phyloP scores from a whole-genome alignment of 257 asterid genomes.

The Forsythia suspensa region DNA sequence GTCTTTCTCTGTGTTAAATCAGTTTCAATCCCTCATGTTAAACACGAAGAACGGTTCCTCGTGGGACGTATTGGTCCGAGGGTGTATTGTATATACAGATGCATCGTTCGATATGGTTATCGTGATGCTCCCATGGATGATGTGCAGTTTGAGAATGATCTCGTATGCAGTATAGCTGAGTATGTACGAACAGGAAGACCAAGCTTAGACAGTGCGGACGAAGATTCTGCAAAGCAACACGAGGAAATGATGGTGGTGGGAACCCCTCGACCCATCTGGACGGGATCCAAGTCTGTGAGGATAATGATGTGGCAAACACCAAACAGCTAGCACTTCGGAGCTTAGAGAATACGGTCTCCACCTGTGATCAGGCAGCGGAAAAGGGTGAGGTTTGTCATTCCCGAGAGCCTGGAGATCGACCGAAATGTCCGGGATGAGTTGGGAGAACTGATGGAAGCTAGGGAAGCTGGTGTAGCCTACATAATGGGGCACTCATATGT shows the following conservation, averaged over 20 bases:
- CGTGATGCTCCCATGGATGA: conserved; percentile 77
- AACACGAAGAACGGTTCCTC: conserved; percentile 70
- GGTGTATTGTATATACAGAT: conserved; percentile 59
- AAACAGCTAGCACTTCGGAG: conserved; percentile 40
- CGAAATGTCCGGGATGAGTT: conserved; percentile 45
- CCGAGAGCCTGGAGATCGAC: conserved; percentile 61
- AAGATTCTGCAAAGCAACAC: conserved; percentile 11
- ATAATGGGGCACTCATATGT: conserved; percentile 84
- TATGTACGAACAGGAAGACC: conserved; percentile 49
- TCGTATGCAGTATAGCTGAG: conserved; percentile 75
- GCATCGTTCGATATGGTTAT: conserved; percentile 82
- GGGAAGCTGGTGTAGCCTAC: conserved; percentile 82
- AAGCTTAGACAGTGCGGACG: conserved; percentile 7
- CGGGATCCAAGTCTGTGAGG: conserved; percentile 45
- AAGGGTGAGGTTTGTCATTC: conserved; percentile 68
- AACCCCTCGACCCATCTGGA: conserved; percentile 43
- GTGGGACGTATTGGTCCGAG: conserved; percentile 76
- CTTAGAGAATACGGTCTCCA: conserved; percentile 44
- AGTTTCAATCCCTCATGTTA: conserved; percentile 73
- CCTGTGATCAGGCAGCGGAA: conserved; percentile 31
- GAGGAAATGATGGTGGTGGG: conserved; percentile 65
- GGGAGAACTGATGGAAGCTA: conserved; percentile 67
- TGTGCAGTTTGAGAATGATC: conserved; percentile 64
- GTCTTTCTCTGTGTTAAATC: conserved; percentile 73
- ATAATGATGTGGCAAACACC: conserved; percentile 14